A percentile compares a stretch with the other conserved stretches of the same genome.
Conservation (phyloP, 495 filamentous ascomycete species). For the Clavariopsis aquatica region DNA sequence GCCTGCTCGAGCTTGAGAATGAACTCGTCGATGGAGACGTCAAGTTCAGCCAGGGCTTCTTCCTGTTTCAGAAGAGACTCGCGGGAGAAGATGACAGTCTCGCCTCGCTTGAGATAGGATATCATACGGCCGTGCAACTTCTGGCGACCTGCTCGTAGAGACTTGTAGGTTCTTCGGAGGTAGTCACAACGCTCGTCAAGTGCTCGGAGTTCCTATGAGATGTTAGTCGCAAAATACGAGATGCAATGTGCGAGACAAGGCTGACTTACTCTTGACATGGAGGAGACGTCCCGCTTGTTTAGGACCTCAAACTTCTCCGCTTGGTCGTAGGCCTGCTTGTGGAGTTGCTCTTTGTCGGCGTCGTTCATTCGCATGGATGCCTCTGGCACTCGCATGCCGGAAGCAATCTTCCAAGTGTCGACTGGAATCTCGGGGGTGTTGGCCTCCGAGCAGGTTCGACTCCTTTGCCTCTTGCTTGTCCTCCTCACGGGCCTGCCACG, state of each 20-base stretch:
- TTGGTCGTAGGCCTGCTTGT: slow-evolving; percentile 64
- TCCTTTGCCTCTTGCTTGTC: slow-evolving; percentile 38
- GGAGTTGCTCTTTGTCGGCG: slow-evolving; percentile 56
- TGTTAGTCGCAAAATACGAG: slow-evolving; percentile 7
- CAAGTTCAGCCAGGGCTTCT: slow-evolving; percentile 69
- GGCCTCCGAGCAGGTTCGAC: slow-evolving; percentile 40
- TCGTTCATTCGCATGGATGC: slow-evolving; percentile 52
- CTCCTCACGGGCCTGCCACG: slow-evolving; percentile 59
- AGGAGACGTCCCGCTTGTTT: slow-evolving; percentile 65
- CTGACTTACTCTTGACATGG: slow-evolving; percentile 58
- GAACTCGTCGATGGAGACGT: slow-evolving; percentile 75
- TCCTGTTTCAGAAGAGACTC: slow-evolving; percentile 73
- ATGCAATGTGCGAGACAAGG: not conserved
- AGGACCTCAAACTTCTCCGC: slow-evolving; percentile 68
- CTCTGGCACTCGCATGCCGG: slow-evolving; percentile 57
- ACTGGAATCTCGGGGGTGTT: slow-evolving; percentile 33
- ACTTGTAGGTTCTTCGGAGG: slow-evolving; percentile 66
- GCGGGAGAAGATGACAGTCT: slow-evolving; percentile 62
- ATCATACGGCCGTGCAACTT: slow-evolving; percentile 70
- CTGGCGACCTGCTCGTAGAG: slow-evolving; percentile 65
- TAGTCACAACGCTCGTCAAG: slow-evolving; percentile 74
- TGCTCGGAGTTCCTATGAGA: slow-evolving; percentile 60
- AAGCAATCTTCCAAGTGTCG: slow-evolving; percentile 53
- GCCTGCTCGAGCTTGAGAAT: slow-evolving; percentile 69
- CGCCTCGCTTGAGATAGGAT: slow-evolving; percentile 64